Percentiles rank a stretch among this genome's conserved stretches.
Conservation (phyloP, 2,329 filamentous ascomycete genomes). For the Neofusicoccum kwambonambiense region DNA sequence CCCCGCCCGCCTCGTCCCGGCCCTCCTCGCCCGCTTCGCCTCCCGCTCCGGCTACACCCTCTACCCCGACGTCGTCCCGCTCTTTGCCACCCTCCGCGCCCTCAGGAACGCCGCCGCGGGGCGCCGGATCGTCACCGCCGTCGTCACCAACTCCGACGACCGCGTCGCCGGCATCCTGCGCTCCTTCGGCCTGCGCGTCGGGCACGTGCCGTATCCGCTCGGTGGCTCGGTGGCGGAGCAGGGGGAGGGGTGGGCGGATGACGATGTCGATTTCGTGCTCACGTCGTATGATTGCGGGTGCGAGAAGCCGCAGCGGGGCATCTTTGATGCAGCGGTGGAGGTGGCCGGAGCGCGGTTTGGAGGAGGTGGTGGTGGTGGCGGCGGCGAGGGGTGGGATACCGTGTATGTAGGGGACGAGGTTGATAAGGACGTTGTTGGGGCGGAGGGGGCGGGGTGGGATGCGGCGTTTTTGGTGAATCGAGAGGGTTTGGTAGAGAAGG, state of each 20-base stretch:
- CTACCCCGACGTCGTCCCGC: conserved; percentile 46
- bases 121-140: conserved; percentile 50
- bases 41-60: conserved; percentile 54
- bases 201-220: neutral
- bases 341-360: conserved; percentile 40
- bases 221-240: too few species aligned
- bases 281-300: conserved; percentile 63
- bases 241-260: neutral
- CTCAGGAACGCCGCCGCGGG: neutral
- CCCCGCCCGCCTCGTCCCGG: conserved; percentile 49
- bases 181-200: conserved; percentile 54
- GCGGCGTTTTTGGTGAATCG: conserved; percentile 43
- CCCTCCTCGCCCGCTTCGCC: conserved; percentile 54
- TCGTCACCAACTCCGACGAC: conserved; percentile 64
- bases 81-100: conserved; percentile 45
- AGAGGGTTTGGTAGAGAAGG: conserved; percentile 18
- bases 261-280: conserved; percentile 57
- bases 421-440: conserved; percentile 52
- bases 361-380: conserved; percentile 21
- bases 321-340: conserved; percentile 56
- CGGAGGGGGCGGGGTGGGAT: conserved; percentile 49
- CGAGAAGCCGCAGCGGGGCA: conserved; percentile 57
- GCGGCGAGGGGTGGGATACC: conserved; percentile 35
- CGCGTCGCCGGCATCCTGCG: conserved; percentile 55
- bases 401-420: conserved; percentile 58